Percentiles rank a stretch among this genome's conserved stretches.
phyloP scores from a whole-genome alignment of 768 basidiomycete species.

The Rhodocollybia butyracea region DNA sequence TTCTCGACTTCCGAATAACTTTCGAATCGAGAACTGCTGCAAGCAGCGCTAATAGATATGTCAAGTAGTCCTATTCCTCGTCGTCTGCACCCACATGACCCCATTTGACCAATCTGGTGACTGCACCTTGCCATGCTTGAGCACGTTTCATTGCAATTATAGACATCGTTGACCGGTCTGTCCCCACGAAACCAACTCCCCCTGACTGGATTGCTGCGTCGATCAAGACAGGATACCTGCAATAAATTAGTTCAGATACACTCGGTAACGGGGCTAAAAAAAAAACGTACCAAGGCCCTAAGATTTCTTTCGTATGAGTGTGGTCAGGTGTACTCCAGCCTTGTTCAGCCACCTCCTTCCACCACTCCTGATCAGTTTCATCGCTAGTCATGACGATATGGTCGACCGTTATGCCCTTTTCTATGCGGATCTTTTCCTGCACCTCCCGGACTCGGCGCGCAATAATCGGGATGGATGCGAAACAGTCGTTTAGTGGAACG shows the following conservation, averaged over 20 bases:
- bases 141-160: slow-evolving; percentile 63
- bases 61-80: slow-evolving; percentile 31
- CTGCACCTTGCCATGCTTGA: slow-evolving; percentile 62
- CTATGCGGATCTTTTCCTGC: slow-evolving; percentile 41
- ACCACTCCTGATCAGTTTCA: slow-evolving; percentile 55
- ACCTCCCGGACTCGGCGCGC: slow-evolving; percentile 56
- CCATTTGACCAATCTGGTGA: slow-evolving; percentile 52
- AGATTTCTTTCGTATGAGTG: slow-evolving; percentile 38
- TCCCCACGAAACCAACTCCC: slow-evolving; percentile 70
- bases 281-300: slow-evolving; percentile 44
- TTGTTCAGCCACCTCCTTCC: slow-evolving; percentile 39
- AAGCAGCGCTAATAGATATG: not conserved
- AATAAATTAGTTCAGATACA: not conserved
- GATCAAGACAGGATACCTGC: slow-evolving; percentile 69
- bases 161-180: slow-evolving; percentile 70
- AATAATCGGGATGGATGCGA: slow-evolving; percentile 50
- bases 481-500: slow-evolving; percentile 41
- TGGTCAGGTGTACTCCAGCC: slow-evolving; percentile 58
- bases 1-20: too few relatives aligned
- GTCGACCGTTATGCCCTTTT: slow-evolving; percentile 42
- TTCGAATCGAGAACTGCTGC: too few relatives aligned
- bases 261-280: not conserved
- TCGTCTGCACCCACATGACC: slow-evolving; percentile 55
- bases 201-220: slow-evolving; percentile 70
- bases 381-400: slow-evolving; percentile 67